A percentile compares a stretch with the other conserved stretches of the same genome.
phyloP scores from a whole-genome alignment of 148 eudicot genomes.

The Heliamphora exappendiculata region DNA sequence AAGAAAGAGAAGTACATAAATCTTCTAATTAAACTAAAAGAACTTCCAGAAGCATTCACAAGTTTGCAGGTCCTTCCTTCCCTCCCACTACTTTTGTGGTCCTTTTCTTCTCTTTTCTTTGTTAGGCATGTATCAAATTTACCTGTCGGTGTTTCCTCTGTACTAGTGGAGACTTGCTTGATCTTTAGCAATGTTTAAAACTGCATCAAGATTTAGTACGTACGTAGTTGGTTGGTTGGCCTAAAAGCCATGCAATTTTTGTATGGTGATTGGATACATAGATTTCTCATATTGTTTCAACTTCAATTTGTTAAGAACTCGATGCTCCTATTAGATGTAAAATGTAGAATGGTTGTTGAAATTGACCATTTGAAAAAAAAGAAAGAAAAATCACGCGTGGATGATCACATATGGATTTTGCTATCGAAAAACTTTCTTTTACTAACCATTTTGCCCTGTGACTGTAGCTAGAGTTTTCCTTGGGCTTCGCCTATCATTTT shows the following conservation, averaged over 20 bases:
- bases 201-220: background rate
- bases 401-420: background rate
- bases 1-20: conserved; percentile 90
- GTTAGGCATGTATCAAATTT: background rate
- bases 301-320: background rate
- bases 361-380: background rate
- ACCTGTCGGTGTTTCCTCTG: conserved; percentile 1
- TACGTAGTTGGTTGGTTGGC: conserved; percentile 2
- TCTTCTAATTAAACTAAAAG: conserved; percentile 71
- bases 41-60: conserved; percentile 82
- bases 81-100: background rate
- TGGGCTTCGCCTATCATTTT: background rate
- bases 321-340: background rate
- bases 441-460: background rate
- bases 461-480: conserved; percentile 1
- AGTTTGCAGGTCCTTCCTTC: conserved; percentile 69
- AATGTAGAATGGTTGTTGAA: background rate
- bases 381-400: background rate
- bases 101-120: conserved; percentile 3
- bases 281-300: background rate
- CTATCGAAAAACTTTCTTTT: background rate
- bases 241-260: background rate
- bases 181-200: background rate
- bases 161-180: background rate
- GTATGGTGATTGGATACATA: background rate